phyloP scores from a whole-genome alignment of 2,329 filamentous ascomycete genomes.

The Xylariaceae sp. region DNA sequence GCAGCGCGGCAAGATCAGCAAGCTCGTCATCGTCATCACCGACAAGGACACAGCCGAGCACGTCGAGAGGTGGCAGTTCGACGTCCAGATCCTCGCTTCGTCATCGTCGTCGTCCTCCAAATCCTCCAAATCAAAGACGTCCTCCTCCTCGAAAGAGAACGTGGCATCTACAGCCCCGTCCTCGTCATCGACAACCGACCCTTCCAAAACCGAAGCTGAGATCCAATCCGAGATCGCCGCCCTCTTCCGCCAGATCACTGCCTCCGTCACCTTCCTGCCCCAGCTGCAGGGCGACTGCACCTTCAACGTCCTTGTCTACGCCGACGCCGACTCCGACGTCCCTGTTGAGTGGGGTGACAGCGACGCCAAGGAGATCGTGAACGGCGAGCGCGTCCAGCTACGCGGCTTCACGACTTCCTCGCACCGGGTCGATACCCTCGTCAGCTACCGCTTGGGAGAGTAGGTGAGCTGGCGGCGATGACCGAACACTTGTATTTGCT shows the following conservation, averaged over 20 bases:
- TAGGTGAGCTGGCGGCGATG: constrained; percentile 9
- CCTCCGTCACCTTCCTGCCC: constrained; percentile 92
- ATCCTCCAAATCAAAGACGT: constrained; percentile 47
- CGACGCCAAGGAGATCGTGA: constrained; percentile 92
- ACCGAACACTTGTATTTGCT: background rate
- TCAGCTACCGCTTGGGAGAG: constrained; percentile 73
- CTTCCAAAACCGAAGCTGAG: constrained; percentile 84
- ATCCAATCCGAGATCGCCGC: constrained; percentile 95
- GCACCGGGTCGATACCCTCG: constrained; percentile 89
- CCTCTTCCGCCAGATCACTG: constrained; percentile 96
- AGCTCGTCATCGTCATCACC: constrained; percentile 93
- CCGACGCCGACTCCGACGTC: constrained; percentile 92
- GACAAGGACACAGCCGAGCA: constrained; percentile 96
- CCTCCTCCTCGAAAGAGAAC: constrained; percentile 45
- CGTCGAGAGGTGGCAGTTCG: constrained; percentile 97
- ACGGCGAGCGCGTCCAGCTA: constrained; percentile 92
- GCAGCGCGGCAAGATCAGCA: constrained; percentile 93
- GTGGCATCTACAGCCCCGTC: background rate
- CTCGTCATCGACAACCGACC: constrained; percentile 26
- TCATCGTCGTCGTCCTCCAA: constrained; percentile 32
- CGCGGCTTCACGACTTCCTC: constrained; percentile 94
- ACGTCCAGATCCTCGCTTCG: constrained; percentile 51
- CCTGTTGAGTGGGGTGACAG: constrained; percentile 98
- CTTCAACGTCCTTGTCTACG: constrained; percentile 97
- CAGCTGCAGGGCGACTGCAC: constrained; percentile 94